Evolutionary conservation across 23 red algal species (phyloP), one percentile per base, ranked within the genome.

Genomic region (Gracilariopsis chorda): DNA sequence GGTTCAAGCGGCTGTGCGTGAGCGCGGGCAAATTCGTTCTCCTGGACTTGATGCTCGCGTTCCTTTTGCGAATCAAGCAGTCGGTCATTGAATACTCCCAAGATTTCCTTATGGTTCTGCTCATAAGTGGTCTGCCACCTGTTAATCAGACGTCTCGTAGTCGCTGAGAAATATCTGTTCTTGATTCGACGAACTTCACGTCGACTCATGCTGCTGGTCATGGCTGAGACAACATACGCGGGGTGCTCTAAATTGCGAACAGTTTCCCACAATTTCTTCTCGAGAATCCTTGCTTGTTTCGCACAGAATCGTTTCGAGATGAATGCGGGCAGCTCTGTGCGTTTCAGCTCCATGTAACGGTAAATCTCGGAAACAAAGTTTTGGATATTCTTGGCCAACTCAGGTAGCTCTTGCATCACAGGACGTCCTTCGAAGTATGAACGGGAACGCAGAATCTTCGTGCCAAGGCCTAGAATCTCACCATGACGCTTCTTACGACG

Each of bases 331-430:
- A 89, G 69, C 49, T 76, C 58, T 23, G 40, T 23, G 68, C 46
- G 45, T 42, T 89, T 89, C 45, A 44, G 51, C 4, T 89, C 69
- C 34, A 89, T 58, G 51, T 89, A 89, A n/a, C 35, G 49, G 56
- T 58, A 35, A 17, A 89, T 42, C 36, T 77, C 47, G 1, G 48
- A 21, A 21, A 89, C 84, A 30, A 89, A 48, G 37, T 58, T 52
- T n/a, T 48, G 43, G 3, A 89, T 41, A 47, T 45, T 41, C 9
- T 33, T 19, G 6, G 70, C 84, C 20, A 89, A 61, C 19, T n/a
- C 21, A 8, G 69, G 69, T 2, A 89, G 51, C 39, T 41, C 48
- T 30, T 89, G 63, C 51, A 67, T 67, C 20, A 89, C 51, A 0
- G 84, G 84, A 56, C 68, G 51, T 1, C 71, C 48, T 62, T 89